Percentiles rank a stretch among this genome's conserved stretches.
Evolutionary conservation across 495 filamentous ascomycete species (phyloP).

Genomic region (Penicillium robsamsonii): DNA sequence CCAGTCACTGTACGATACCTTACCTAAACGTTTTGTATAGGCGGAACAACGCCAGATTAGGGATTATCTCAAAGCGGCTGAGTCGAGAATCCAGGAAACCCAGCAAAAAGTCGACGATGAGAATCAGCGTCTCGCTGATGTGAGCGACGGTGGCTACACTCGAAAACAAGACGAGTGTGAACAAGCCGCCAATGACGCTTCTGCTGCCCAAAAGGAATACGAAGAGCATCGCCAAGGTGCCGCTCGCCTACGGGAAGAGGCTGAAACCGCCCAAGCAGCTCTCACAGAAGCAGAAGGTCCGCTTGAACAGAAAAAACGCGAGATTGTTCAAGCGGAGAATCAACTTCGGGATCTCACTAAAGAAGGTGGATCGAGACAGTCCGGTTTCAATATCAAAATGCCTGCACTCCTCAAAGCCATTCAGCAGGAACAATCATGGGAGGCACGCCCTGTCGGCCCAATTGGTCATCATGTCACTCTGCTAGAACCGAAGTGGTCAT

Average conservation of each 20-base stretch:
- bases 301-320: conserved; percentile 30
- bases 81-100: conserved; percentile 39
- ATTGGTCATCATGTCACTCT: conserved; percentile 74
- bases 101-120: conserved; percentile 47
- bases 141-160: conserved; percentile 53
- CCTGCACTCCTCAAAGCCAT: conserved; percentile 64
- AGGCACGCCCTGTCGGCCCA: conserved; percentile 74
- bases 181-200: conserved; percentile 33
- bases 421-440: conserved; percentile 62
- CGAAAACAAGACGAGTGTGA: conserved; percentile 48
- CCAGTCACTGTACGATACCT: neutral
- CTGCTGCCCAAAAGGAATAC: conserved; percentile 29
- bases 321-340: conserved; percentile 45
- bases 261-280: conserved; percentile 38
- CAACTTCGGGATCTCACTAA: conserved; percentile 46
- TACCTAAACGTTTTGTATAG: conserved; percentile 27
- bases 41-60: conserved; percentile 51
- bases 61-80: conserved; percentile 44
- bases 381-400: conserved; percentile 61
- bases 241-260: conserved; percentile 30
- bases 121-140: conserved; percentile 48
- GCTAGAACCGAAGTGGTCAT: conserved; percentile 77
- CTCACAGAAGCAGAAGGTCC: conserved; percentile 24
- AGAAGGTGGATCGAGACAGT: conserved; percentile 50
- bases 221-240: conserved; percentile 33